Conservation (phyloP, 1,139 yeast species). For the Protomyces inundatus region DNA sequence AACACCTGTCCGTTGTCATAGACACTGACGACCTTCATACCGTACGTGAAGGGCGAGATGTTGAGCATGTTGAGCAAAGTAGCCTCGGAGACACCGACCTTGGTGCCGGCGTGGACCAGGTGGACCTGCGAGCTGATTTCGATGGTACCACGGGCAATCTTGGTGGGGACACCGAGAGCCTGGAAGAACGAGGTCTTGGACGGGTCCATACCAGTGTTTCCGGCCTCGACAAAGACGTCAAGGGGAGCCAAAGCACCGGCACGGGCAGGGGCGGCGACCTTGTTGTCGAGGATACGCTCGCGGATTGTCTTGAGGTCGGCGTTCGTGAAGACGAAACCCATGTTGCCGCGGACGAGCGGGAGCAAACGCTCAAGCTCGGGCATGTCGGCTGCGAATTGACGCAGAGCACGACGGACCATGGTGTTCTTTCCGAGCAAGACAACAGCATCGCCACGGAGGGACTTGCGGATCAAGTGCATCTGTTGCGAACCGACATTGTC, state of each 20-base stretch:
- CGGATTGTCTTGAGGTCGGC: conserved; percentile 85
- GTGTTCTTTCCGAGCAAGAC: conserved; percentile 99
- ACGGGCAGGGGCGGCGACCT: conserved; percentile 99
- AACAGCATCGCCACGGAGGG: conserved; percentile 89
- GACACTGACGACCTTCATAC: conserved; percentile 93
- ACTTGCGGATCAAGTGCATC: conserved; percentile 98
- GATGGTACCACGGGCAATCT: conserved; percentile 99
- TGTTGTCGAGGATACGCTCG: conserved; percentile 80
- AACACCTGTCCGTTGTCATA: conserved; percentile 98
- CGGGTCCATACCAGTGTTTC: conserved; percentile 99
- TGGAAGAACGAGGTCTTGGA: conserved; percentile 99
- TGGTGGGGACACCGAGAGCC: conserved; percentile 99
- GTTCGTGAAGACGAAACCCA: conserved; percentile 99
- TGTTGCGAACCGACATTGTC: conserved; percentile 99
- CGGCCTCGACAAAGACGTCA: conserved; percentile 97
- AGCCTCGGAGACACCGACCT: conserved; percentile 99
- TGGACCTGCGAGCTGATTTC: conserved; percentile 96
- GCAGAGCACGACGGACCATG: conserved; percentile 99
- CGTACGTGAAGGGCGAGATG: conserved; percentile 99
- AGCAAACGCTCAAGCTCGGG: conserved; percentile 94
- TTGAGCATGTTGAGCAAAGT: conserved; percentile 97
- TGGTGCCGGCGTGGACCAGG: conserved; percentile 79
- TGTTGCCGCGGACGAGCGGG: conserved; percentile 94
- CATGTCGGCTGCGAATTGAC: conserved; percentile 87
- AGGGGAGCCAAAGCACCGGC: conserved; percentile 99